Conservation (phyloP, 768 basidiomycete genomes). For the Suillus cothurnatus region DNA sequence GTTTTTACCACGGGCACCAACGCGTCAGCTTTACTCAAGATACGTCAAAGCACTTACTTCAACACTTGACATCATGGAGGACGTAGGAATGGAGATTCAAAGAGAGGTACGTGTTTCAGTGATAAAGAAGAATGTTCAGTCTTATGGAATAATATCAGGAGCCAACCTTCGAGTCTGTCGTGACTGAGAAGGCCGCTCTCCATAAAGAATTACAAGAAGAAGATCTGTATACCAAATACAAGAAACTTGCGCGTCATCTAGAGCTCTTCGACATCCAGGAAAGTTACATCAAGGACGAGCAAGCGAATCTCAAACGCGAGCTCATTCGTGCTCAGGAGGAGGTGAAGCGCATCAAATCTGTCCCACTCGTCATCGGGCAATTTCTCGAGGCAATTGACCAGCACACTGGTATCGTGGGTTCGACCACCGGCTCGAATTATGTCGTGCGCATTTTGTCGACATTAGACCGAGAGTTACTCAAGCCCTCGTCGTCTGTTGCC, state of each 20-base stretch:
- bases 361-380: constrained; percentile 98
- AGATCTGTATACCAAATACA: constrained; percentile 97
- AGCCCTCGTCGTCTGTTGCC: constrained; percentile 97
- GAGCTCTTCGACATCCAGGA: constrained; percentile 95
- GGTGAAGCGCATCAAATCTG: constrained; percentile 98
- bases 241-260: constrained; percentile 91
- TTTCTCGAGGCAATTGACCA: constrained; percentile 99
- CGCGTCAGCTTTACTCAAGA: constrained; percentile 27
- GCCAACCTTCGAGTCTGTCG: constrained; percentile 84
- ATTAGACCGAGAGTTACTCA: constrained; percentile 93
- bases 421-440: constrained; percentile 97
- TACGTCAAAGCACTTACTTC: constrained; percentile 14
- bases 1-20: constrained; percentile 32
- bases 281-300: constrained; percentile 98
- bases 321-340: constrained; percentile 99
- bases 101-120: constrained; percentile 60
- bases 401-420: constrained; percentile 94
- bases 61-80: constrained; percentile 64
- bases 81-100: constrained; percentile 84
- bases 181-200: constrained; percentile 86
- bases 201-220: constrained; percentile 86
- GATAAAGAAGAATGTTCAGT: constrained; percentile 8
- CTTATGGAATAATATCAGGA: constrained; percentile 53
- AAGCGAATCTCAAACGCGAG: constrained; percentile 96
- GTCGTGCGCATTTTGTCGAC: constrained; percentile 97